Conservation (phyloP, 2,329 filamentous ascomycete species). For the Trichoderma cornu-damae region DNA sequence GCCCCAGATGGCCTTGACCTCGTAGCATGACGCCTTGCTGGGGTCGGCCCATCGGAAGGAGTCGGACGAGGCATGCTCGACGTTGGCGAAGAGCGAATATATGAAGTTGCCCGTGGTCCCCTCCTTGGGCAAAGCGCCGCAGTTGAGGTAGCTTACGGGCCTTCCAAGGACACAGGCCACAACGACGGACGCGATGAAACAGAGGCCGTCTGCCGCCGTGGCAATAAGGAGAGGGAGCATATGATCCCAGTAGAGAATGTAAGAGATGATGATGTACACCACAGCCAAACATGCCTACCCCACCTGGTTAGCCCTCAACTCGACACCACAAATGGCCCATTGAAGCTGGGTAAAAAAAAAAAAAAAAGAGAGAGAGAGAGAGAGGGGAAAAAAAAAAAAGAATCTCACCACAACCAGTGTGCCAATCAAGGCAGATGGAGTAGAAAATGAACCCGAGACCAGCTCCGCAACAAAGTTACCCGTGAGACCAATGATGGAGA, state of each 20-base stretch:
- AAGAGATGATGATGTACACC: conserved; percentile 73
- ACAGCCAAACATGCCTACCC: conserved; percentile 60
- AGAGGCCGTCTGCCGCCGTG: conserved; percentile 58
- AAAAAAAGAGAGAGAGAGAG: conserved; percentile 43
- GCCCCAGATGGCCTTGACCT: conserved; percentile 86
- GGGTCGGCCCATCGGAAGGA: conserved; percentile 45
- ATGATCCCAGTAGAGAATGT: conserved; percentile 74
- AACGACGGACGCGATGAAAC: conserved; percentile 73
- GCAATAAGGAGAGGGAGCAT: conserved; percentile 70
- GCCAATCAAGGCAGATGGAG: conserved; percentile 69
- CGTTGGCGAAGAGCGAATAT: conserved; percentile 40
- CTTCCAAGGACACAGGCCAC: conserved; percentile 73
- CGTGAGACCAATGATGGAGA: conserved; percentile 73
- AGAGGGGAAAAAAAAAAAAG: conserved; percentile 32
- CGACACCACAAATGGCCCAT: background rate
- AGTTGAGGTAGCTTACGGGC: conserved; percentile 73
- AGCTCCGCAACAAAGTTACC: conserved; percentile 79
- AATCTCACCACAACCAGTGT: conserved; percentile 78
- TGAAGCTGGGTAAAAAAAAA: background rate
- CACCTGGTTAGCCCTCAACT: background rate
- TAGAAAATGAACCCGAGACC: conserved; percentile 57
- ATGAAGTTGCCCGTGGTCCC: conserved; percentile 43
- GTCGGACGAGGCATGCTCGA: conserved; percentile 22
- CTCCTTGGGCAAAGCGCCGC: conserved; percentile 46
- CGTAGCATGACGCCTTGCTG: conserved; percentile 63